Percentiles rank a stretch among this genome's conserved stretches.
Evolutionary conservation across 257 asterid genomes (phyloP).

Genomic region (Schizonepeta tenuifolia): DNA sequence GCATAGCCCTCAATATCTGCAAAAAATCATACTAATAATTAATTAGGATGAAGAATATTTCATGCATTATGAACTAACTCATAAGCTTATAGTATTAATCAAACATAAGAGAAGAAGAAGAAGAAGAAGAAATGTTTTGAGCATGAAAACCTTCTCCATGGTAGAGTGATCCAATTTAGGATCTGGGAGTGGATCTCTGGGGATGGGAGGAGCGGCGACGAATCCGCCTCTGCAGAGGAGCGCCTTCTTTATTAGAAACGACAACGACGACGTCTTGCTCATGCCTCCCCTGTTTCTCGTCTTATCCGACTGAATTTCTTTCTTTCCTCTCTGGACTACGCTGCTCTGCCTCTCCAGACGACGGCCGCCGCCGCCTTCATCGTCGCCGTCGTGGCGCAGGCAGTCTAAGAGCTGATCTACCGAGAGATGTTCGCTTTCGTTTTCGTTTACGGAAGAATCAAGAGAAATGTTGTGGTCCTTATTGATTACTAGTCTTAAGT

Average conservation of each 20-base stretch:
- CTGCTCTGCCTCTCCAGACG: conserved; percentile 31
- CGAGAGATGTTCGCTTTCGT: conserved; percentile 14
- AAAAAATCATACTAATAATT: background rate
- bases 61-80: background rate
- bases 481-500: conserved; percentile 35
- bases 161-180: conserved; percentile 55
- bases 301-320: conserved; percentile 37
- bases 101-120: too few relatives aligned
- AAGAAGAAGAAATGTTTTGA: too few relatives aligned
- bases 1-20: conserved; percentile 70
- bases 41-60: too few relatives aligned
- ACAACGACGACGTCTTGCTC: conserved; percentile 47
- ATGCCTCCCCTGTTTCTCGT: conserved; percentile 42
- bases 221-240: conserved; percentile 55
- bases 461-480: conserved; percentile 4
- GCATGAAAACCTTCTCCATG: conserved; percentile 63
- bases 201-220: conserved; percentile 30
- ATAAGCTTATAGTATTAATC: too few relatives aligned
- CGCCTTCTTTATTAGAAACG: conserved; percentile 64
- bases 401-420: conserved; percentile 47
- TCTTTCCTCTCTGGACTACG: conserved; percentile 38
- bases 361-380: conserved; percentile 25
- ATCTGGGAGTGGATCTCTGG: conserved; percentile 56
- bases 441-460: background rate
- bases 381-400: conserved; percentile 34